Percentiles rank a stretch among this genome's conserved stretches.
Conservation (phyloP, 106 monocot species). For the Platanthera zijinensis region DNA sequence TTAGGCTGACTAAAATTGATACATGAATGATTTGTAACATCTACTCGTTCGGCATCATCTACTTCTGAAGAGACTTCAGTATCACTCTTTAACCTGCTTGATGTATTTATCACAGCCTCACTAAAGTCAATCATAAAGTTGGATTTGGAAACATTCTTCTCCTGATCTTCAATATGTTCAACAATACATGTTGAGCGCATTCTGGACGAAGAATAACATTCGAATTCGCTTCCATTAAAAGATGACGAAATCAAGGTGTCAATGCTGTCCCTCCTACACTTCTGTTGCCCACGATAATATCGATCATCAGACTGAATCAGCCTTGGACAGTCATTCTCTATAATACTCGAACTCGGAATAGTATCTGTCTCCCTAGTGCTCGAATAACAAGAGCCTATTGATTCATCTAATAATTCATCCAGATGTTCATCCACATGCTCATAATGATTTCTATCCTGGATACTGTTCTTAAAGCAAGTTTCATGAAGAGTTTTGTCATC, state of each 20-base stretch:
- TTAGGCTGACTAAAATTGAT: background rate
- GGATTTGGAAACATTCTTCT: background rate
- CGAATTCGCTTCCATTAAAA: background rate
- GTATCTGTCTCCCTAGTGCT: background rate
- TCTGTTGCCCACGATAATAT: background rate
- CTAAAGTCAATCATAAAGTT: background rate
- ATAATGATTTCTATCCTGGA: background rate
- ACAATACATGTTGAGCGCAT: background rate
- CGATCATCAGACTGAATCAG: background rate
- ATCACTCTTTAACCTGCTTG: background rate
- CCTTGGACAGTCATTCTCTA: background rate
- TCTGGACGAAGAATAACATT: background rate
- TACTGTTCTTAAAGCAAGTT: background rate
- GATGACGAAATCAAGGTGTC: background rate
- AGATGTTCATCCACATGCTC: slow-evolving; percentile 12
- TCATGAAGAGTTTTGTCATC: slow-evolving; percentile 1
- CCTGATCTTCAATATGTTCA: background rate
- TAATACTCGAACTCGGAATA: background rate
- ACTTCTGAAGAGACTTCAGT: background rate
- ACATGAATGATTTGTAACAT: background rate
- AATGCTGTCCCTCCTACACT: background rate
- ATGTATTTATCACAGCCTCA: background rate
- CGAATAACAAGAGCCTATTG: background rate
- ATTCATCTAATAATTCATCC: background rate
- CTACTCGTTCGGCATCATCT: background rate